phyloP scores from a whole-genome alignment of 2,329 filamentous ascomycete genomes.

The Dryadomyces quercus-mongolicae region DNA sequence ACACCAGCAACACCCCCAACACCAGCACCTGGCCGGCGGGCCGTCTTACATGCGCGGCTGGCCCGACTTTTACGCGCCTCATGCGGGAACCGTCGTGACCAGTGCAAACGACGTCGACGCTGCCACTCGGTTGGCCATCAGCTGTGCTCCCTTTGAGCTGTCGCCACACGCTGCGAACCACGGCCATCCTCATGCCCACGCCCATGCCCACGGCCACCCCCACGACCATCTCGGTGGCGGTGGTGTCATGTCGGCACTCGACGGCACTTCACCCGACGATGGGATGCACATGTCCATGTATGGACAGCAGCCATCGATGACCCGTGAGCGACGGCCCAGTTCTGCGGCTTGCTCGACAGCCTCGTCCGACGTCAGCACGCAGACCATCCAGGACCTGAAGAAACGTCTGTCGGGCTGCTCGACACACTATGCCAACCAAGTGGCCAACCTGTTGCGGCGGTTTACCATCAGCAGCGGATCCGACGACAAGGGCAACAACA shows the following conservation, averaged over 20 bases:
- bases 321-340: slow-evolving; percentile 9
- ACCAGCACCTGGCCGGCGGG: not conserved
- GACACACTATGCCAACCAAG: slow-evolving; percentile 16
- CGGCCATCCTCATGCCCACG: not conserved
- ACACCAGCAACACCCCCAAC: not conserved
- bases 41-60: slow-evolving; percentile 3
- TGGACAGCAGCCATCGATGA: slow-evolving; percentile 2
- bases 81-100: not conserved
- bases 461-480: slow-evolving; percentile 15
- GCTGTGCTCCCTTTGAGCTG: slow-evolving; percentile 5
- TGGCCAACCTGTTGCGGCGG: slow-evolving; percentile 14
- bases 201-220: not conserved
- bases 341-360: slow-evolving; percentile 9
- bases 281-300: not conserved
- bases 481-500: slow-evolving; percentile 3
- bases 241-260: not conserved
- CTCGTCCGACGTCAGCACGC: slow-evolving; percentile 15
- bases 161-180: not conserved
- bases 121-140: slow-evolving; percentile 4
- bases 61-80: slow-evolving; percentile 6
- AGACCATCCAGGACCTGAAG: slow-evolving; percentile 19
- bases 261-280: not conserved
- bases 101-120: not conserved
- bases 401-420: slow-evolving; percentile 22
- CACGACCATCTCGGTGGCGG: not conserved